Evolutionary conservation across 192 early-diverging fungal species (phyloP), one percentile per base, ranked within the genome.

Genomic region (Coemansia sp.): DNA sequence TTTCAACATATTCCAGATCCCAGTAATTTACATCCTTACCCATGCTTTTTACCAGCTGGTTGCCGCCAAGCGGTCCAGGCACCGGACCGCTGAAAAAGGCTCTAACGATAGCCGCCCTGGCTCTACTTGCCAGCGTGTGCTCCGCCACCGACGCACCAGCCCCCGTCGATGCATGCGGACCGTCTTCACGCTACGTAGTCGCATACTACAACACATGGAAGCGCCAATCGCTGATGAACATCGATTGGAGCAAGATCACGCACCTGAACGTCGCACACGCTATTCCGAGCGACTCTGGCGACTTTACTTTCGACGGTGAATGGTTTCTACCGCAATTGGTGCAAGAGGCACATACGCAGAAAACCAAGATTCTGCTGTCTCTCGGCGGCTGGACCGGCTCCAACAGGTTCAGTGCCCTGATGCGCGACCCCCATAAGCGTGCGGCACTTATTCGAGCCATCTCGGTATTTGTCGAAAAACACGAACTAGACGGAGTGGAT

Each of bases 381-480:
- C 81, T 91, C 28, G 91, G 91, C 61, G 91, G 91, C 18, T 93
- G 91, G 91, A 91, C 88, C 14, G 90, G 91, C 17, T 91, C 90
- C 2, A 86, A 90, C 70, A 76, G 77, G 14, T 83, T 91, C 61
- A 89, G 86, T 11, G 61, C 79, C 2, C 86, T 91, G 66, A 85
- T 85, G 56, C 74, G 81, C n/a, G 76, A 77, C 32, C 15, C 74
- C 7, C 76, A 70, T 18, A 79, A 79, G 48, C 85, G 91, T 20
- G 86, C 83, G 8, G 70, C 73, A 14, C 84, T 91, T 39, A 87
- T 90, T 33, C 76, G 85, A n/a, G 76, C 87, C 56, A 88, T 89
- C 48, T 59, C 87, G 65, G 67, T 65, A 0, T 85, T 88, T 48
- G 70, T 91, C 34, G 67, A 83, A 4, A 76, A 86, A 48, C 75